Conservation (phyloP, 441 rosid genomes). For the Jatropha multifida region DNA sequence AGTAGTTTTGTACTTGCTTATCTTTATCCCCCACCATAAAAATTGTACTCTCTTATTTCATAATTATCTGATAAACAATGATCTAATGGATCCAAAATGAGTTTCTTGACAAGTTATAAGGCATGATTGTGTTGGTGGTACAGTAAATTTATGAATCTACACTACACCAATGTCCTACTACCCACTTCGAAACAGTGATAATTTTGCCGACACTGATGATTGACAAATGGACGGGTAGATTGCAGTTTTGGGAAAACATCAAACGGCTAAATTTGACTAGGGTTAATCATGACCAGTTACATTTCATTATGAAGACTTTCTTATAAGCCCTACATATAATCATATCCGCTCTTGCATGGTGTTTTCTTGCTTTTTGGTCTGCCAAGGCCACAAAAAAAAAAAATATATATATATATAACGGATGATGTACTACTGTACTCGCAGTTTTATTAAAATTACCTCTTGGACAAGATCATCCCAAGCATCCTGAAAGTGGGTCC, state of each 20-base stretch:
- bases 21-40: not conserved
- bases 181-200: slow-evolving; percentile 27
- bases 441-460: slow-evolving; percentile 37
- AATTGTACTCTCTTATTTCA: not conserved
- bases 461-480: slow-evolving; percentile 97
- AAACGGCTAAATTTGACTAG: slow-evolving; percentile 28
- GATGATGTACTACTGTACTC: not conserved
- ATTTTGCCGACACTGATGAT: slow-evolving; percentile 39
- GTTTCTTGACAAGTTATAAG: not conserved
- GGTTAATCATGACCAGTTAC: slow-evolving; percentile 35
- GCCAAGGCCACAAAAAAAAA: slow-evolving; percentile 18
- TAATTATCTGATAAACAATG: slow-evolving; percentile 4
- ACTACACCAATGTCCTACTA: not conserved
- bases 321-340: slow-evolving; percentile 24
- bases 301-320: slow-evolving; percentile 28
- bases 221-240: slow-evolving; percentile 28
- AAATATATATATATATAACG: not conserved
- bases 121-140: slow-evolving; percentile 12
- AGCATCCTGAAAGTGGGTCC: slow-evolving; percentile 98
- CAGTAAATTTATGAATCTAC: not conserved
- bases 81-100: slow-evolving; percentile 1
- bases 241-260: slow-evolving; percentile 20
- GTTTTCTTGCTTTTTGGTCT: slow-evolving; percentile 41
- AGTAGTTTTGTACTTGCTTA: not conserved
- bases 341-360: slow-evolving; percentile 34